Evolutionary conservation across 495 filamentous ascomycete genomes (phyloP).

Genomic region (Aspergillus conjunctus): DNA sequence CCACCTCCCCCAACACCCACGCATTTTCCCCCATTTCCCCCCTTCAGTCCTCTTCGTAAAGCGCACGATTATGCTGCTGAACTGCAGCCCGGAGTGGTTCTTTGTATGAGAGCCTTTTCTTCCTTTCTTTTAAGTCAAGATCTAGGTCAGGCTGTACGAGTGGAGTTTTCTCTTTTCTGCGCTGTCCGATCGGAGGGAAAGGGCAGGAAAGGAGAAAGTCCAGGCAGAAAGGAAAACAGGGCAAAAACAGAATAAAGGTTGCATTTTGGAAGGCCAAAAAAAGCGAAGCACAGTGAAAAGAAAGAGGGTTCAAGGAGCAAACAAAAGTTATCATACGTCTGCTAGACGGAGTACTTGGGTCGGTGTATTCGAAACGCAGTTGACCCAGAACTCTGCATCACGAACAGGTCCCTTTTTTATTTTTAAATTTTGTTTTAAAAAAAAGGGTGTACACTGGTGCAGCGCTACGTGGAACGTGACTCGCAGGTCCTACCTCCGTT

Average conservation of each 20-base stretch:
- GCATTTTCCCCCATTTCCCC: constrained; percentile 25
- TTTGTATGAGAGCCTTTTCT: constrained; percentile 41
- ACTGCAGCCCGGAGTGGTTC: constrained; percentile 38
- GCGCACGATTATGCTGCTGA: constrained; percentile 47
- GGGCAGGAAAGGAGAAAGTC: constrained; percentile 24
- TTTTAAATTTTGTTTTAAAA: constrained; percentile 15
- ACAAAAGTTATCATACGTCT: constrained; percentile 29
- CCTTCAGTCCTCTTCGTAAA: constrained; percentile 45
- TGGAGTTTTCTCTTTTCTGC: constrained; percentile 9
- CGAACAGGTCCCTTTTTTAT: constrained; percentile 21
- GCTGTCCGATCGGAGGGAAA: constrained; percentile 13
- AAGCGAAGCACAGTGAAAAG: constrained; percentile 11
- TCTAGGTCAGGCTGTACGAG: constrained; percentile 26
- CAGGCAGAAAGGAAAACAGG: constrained; percentile 20
- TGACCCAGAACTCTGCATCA: constrained; percentile 27
- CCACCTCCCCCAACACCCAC: constrained; percentile 29
- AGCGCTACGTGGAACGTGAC: constrained; percentile 27
- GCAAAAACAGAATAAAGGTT: constrained; percentile 23
- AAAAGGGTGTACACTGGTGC: constrained; percentile 21
- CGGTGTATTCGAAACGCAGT: constrained; percentile 30
- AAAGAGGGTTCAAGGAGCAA: constrained; percentile 7
- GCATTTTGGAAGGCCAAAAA: constrained; percentile 11
- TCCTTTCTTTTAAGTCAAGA: constrained; percentile 36
- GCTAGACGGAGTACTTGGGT: constrained; percentile 30
- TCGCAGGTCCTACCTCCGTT: constrained; percentile 16